These are phyloP conservation scores for Fusarium algeriense DNA, from an alignment of 2,329 filamentous ascomycete genomes.

Conservation along the genomic window DNA sequence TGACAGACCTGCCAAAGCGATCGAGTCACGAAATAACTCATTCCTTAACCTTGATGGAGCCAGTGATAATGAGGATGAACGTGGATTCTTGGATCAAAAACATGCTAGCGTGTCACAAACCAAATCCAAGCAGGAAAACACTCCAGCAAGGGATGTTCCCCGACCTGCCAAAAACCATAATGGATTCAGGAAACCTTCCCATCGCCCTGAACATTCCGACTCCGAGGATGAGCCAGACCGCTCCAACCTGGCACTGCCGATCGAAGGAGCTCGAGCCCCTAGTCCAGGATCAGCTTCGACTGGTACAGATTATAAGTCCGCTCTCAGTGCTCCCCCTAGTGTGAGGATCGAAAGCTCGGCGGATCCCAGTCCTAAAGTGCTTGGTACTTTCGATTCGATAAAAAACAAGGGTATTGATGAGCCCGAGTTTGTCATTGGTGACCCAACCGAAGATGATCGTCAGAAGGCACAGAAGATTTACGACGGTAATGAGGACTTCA, in stretches of 20 bases:
- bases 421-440: slow-evolving; percentile 68
- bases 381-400: slow-evolving; percentile 50
- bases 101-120: slow-evolving; percentile 25
- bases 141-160: slow-evolving; percentile 20
- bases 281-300: slow-evolving; percentile 54
- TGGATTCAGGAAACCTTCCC: slow-evolving; percentile 45
- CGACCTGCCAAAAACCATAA: slow-evolving; percentile 43
- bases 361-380: slow-evolving; percentile 54
- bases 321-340: slow-evolving; percentile 58
- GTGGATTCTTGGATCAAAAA: slow-evolving; percentile 26
- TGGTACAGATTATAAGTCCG: slow-evolving; percentile 57
- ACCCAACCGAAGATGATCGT: slow-evolving; percentile 75
- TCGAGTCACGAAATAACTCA: slow-evolving; percentile 58
- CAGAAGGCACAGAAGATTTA: slow-evolving; percentile 86
- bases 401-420: slow-evolving; percentile 65
- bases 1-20: slow-evolving; percentile 47
- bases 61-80: slow-evolving; percentile 62
- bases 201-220: slow-evolving; percentile 46
- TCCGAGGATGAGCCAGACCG: slow-evolving; percentile 51
- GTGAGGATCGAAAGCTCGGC: slow-evolving; percentile 58
- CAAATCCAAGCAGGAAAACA: slow-evolving; percentile 23
- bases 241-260: slow-evolving; percentile 57
- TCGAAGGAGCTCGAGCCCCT: slow-evolving; percentile 54
- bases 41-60: slow-evolving; percentile 63
- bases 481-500: slow-evolving; percentile 84